Conservation (phyloP, 2,329 filamentous ascomycete genomes). For the Sphaerulina populicola region DNA sequence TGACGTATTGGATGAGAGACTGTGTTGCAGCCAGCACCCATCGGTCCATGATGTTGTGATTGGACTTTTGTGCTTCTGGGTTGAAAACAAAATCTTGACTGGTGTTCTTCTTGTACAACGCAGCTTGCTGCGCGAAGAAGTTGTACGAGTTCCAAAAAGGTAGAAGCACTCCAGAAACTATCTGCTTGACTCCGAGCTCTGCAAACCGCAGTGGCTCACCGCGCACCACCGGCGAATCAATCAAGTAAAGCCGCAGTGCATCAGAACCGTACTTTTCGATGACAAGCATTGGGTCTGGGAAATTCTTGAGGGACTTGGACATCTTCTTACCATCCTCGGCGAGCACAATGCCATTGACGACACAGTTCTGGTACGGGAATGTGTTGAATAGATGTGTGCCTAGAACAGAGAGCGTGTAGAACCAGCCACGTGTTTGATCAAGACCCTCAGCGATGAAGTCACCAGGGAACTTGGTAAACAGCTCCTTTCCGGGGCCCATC, state of each 20-base stretch:
- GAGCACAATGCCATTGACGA: conserved; percentile 91
- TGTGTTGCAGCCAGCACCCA: conserved; percentile 94
- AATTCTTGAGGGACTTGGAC: conserved; percentile 95
- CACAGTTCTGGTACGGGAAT: conserved; percentile 86
- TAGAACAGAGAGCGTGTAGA: conserved; percentile 83
- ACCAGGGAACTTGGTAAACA: conserved; percentile 73
- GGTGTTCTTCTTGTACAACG: conserved; percentile 77
- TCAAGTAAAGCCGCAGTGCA: conserved; percentile 86
- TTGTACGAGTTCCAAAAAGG: conserved; percentile 96
- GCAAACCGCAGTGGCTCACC: conserved; percentile 88
- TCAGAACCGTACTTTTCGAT: conserved; percentile 87
- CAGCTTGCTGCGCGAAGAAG: conserved; percentile 85
- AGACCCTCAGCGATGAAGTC: conserved; percentile 92
- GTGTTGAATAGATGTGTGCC: conserved; percentile 79
- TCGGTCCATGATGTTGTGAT: conserved; percentile 87
- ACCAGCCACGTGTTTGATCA: conserved; percentile 94
- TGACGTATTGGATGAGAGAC: conserved; percentile 81
- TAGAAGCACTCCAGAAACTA: conserved; percentile 81
- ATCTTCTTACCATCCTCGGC: conserved; percentile 97
- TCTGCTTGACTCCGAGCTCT: conserved; percentile 85
- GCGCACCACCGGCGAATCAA: conserved; percentile 90
- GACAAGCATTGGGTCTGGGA: conserved; percentile 74
- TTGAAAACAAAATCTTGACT: conserved; percentile 70
- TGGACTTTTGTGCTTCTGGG: conserved; percentile 62
- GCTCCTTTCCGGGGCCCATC: conserved; percentile 42